Evolutionary conservation across 495 filamentous ascomycete genomes (phyloP).

Genomic region (Cercophora newfieldiana): DNA sequence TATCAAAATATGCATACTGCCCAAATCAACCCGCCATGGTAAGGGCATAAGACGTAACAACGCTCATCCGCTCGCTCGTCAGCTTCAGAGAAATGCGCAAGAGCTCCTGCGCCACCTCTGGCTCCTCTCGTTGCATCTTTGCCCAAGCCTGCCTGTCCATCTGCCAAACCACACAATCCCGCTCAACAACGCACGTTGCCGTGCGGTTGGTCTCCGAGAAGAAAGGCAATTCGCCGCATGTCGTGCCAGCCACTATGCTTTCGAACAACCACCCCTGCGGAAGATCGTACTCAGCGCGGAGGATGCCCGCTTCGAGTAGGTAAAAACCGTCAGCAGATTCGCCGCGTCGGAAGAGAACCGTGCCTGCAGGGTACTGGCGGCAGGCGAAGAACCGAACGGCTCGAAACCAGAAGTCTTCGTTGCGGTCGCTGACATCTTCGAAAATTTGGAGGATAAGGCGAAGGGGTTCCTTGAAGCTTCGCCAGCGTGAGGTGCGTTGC

Average conservation of each 20-base stretch:
- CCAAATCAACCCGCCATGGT: conserved; percentile 38
- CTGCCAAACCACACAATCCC: conserved; percentile 79
- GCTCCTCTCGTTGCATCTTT: conserved; percentile 63
- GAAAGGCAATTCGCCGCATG: conserved; percentile 94
- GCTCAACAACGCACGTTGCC: conserved; percentile 80
- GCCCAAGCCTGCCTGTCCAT: conserved; percentile 70
- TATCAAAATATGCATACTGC: not conserved
- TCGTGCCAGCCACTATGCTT: conserved; percentile 90
- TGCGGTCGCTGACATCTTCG: conserved; percentile 74
- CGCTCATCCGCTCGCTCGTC: conserved; percentile 85
- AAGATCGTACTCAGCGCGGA: conserved; percentile 84
- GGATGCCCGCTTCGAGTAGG: conserved; percentile 84
- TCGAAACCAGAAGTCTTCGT: conserved; percentile 93
- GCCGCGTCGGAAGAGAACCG: conserved; percentile 72
- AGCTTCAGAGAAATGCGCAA: conserved; percentile 82
- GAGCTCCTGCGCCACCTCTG: conserved; percentile 79
- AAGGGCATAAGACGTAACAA: conserved; percentile 66
- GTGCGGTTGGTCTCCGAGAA: conserved; percentile 87
- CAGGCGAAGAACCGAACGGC: conserved; percentile 69
- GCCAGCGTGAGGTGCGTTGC: conserved; percentile 60
- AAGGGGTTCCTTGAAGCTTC: conserved; percentile 81
- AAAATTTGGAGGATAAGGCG: conserved; percentile 92
- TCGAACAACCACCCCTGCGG: conserved; percentile 88
- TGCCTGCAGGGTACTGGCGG: conserved; percentile 63
- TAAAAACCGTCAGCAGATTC: conserved; percentile 78